Conservation (phyloP, 495 filamentous ascomycete species). For the Penicillium canescens region DNA sequence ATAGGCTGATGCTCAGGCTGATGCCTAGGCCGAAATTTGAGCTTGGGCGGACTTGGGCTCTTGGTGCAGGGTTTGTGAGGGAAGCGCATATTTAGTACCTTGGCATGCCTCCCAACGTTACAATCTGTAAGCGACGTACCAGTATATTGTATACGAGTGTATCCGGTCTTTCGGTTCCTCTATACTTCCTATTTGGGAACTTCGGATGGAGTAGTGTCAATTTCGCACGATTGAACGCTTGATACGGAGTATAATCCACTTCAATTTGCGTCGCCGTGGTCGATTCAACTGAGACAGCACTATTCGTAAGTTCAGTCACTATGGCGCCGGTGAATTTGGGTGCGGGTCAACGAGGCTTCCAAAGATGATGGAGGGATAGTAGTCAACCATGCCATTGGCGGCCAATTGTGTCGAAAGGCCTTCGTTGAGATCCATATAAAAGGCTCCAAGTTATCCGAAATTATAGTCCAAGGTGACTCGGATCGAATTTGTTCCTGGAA, state of each 20-base stretch:
- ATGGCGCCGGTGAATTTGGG: too few species aligned
- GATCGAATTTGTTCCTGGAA: not conserved
- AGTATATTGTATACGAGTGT: constrained; percentile 3
- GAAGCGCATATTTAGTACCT: constrained; percentile 1
- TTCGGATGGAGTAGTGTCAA: constrained; percentile 2
- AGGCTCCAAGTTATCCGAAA: not conserved
- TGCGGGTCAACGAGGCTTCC: too few species aligned
- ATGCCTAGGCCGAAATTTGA: constrained; percentile 2
- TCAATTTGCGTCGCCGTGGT: not conserved
- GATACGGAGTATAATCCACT: not conserved
- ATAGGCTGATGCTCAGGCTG: too few species aligned
- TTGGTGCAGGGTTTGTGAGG: constrained; percentile 1
- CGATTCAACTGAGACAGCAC: not conserved
- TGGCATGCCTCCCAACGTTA: constrained; percentile 2
- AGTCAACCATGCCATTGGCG: too few species aligned
- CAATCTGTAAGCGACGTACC: constrained; percentile 2
- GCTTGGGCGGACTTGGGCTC: not conserved
- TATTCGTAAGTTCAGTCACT: too few species aligned
- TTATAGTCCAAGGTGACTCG: not conserved
- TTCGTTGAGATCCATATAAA: not conserved
- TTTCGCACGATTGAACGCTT: constrained; percentile 1
- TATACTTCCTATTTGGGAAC: constrained; percentile 2
- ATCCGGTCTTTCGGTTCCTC: not conserved
- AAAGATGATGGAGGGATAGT: too few species aligned
- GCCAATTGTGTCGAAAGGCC: not conserved